A percentile compares a stretch with the other conserved stretches of the same genome.
Evolutionary conservation across 495 filamentous ascomycete genomes (phyloP).

Genomic region (Lasiosphaeria ovina): DNA sequence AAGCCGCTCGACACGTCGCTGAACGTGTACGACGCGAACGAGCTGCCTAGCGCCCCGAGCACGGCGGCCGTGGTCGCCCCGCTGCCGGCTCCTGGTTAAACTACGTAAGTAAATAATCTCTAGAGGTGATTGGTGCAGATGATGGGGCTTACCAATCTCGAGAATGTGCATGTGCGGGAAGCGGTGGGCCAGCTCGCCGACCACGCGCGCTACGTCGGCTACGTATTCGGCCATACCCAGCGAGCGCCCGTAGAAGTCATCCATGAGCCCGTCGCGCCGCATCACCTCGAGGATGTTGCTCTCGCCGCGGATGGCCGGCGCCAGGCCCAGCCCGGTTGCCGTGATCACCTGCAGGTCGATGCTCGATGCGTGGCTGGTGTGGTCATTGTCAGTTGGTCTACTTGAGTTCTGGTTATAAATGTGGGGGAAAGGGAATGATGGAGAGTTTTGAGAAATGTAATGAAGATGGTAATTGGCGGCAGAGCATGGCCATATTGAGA

Average conservation of each 20-base stretch:
- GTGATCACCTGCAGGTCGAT: conserved; percentile 17
- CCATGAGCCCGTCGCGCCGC: conserved; percentile 36
- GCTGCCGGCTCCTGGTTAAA: conserved; percentile 30
- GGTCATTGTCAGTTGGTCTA: conserved; percentile 11
- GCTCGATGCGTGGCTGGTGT: conserved; percentile 5
- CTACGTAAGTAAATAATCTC: no score
- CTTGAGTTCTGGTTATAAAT: neutral
- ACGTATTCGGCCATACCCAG: conserved; percentile 27
- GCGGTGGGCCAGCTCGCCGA: conserved; percentile 39
- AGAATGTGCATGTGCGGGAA: conserved; percentile 46
- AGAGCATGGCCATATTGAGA: no score
- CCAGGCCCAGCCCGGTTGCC: conserved; percentile 36
- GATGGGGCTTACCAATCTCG: conserved; percentile 40
- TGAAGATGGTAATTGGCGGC: no score
- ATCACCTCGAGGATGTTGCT: conserved; percentile 43
- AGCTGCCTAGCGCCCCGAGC: conserved; percentile 15
- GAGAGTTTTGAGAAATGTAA: no score
- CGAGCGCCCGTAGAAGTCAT: conserved; percentile 35
- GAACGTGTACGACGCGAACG: conserved; percentile 46
- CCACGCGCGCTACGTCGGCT: conserved; percentile 21
- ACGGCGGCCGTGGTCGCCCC: conserved; percentile 44
- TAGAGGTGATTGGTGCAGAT: no score
- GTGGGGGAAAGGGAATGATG: no score
- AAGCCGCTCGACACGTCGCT: conserved; percentile 48
- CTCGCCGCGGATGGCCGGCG: conserved; percentile 22